Percentiles rank a stretch among this genome's conserved stretches.
Conservation (phyloP, 225 moss, liverwort and hornwort genomes). For the Lunularia cruciata region DNA sequence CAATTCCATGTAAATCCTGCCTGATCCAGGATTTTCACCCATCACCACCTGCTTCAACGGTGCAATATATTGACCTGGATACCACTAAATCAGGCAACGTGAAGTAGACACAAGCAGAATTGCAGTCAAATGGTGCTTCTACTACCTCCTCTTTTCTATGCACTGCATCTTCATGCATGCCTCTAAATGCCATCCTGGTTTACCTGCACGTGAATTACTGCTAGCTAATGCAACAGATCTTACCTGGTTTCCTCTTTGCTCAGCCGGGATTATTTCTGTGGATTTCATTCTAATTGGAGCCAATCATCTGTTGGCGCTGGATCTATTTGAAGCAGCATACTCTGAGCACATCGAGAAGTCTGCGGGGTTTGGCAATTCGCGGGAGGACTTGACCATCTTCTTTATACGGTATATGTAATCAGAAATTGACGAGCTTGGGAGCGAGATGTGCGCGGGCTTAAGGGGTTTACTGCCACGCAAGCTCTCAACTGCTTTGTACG, state of each 20-base stretch:
- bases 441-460: conserved; percentile 44
- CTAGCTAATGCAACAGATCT: neutral
- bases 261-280: neutral
- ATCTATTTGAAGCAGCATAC: neutral
- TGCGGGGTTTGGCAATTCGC: neutral
- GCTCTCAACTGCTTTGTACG: conserved; percentile 38
- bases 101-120: too few relatives aligned
- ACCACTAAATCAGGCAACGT: too few relatives aligned
- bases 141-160: too few relatives aligned
- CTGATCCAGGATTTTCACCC: neutral
- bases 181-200: neutral
- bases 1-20: too few relatives aligned
- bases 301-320: neutral
- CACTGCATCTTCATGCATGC: neutral
- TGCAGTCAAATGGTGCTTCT: too few relatives aligned
- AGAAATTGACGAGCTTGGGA: conserved; percentile 5
- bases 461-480: conserved; percentile 25
- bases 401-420: neutral
- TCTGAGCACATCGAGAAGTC: neutral
- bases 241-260: neutral
- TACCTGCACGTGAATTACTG: neutral
- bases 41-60: neutral
- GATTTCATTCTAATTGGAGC: neutral
- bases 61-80: neutral
- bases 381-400: neutral